Percentiles rank a stretch among this genome's conserved stretches.
Conservation (phyloP, 495 filamentous ascomycete species). For the Xylaria bambusicola region DNA sequence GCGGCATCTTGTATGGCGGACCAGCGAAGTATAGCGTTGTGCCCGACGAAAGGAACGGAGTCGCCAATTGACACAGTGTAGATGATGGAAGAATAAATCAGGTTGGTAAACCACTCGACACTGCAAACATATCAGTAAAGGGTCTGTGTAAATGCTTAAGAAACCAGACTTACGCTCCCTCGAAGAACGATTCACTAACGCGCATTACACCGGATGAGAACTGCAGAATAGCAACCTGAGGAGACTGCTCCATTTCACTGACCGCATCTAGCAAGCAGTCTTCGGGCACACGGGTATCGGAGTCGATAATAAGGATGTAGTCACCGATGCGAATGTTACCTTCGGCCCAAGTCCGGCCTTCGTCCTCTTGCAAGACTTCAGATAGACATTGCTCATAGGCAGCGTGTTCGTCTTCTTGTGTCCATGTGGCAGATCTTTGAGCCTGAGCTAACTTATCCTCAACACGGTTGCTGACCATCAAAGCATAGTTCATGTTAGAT, state of each 20-base stretch:
- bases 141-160: not conserved
- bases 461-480: conserved; percentile 59
- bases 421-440: conserved; percentile 48
- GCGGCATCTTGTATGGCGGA: conserved; percentile 66
- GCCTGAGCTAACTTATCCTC: conserved; percentile 57
- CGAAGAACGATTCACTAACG: conserved; percentile 61
- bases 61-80: conserved; percentile 70
- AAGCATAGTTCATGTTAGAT: conserved; percentile 72
- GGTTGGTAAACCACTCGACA: conserved; percentile 73
- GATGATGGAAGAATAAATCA: conserved; percentile 69
- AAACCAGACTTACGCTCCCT: conserved; percentile 48
- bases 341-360: conserved; percentile 66
- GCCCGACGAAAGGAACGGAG: conserved; percentile 67
- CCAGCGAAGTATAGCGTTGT: conserved; percentile 74
- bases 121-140: conserved; percentile 23
- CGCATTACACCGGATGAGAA: conserved; percentile 72
- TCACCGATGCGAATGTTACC: conserved; percentile 72
- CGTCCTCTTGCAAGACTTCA: conserved; percentile 57
- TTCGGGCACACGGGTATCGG: conserved; percentile 65
- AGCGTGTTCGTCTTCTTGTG: conserved; percentile 50
- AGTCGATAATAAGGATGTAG: conserved; percentile 68
- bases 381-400: conserved; percentile 53
- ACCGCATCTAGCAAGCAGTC: conserved; percentile 71
- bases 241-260: conserved; percentile 71
- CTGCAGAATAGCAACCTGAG: conserved; percentile 70